phyloP scores from a whole-genome alignment of 352 stramenopile species.

The Globisporangium heterothallicum region DNA sequence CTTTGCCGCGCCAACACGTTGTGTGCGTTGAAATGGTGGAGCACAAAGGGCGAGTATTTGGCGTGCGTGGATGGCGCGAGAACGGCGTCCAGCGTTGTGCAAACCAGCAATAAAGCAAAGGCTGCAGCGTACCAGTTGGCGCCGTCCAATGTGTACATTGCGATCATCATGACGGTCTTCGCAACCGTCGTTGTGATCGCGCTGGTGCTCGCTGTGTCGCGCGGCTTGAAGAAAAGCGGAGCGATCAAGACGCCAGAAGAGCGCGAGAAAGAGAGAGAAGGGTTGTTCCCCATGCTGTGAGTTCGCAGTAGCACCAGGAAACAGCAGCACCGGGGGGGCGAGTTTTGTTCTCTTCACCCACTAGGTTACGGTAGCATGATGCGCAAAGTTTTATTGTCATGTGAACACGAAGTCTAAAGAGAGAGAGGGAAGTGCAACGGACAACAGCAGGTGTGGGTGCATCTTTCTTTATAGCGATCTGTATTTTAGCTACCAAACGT shows the following conservation, averaged over 20 bases:
- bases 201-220: slow-evolving; percentile 29
- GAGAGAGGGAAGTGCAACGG: too few relatives aligned
- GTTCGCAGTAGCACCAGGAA: too few relatives aligned
- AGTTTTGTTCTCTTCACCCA: too few relatives aligned
- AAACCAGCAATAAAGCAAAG: slow-evolving; percentile 1
- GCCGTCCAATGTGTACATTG: slow-evolving; percentile 29
- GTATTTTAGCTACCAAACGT: not conserved
- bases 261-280: slow-evolving; percentile 34
- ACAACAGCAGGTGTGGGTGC: not conserved
- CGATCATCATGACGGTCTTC: slow-evolving; percentile 44
- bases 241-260: slow-evolving; percentile 30
- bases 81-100: slow-evolving; percentile 17
- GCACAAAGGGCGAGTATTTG: slow-evolving; percentile 60
- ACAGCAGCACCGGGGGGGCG: not conserved
- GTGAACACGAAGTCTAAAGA: too few relatives aligned
- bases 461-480: not conserved
- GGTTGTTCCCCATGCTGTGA: slow-evolving; percentile 54
- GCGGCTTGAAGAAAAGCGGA: slow-evolving; percentile 27
- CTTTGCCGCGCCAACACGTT: slow-evolving; percentile 55
- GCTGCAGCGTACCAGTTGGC: not conserved
- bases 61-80: slow-evolving; percentile 44
- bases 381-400: too few relatives aligned
- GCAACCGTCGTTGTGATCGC: slow-evolving; percentile 27
- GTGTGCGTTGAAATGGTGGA: slow-evolving; percentile 80
- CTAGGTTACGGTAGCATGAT: too few relatives aligned